phyloP scores from a whole-genome alignment of 805 yeast species.

The Brettanomyces sp. region DNA sequence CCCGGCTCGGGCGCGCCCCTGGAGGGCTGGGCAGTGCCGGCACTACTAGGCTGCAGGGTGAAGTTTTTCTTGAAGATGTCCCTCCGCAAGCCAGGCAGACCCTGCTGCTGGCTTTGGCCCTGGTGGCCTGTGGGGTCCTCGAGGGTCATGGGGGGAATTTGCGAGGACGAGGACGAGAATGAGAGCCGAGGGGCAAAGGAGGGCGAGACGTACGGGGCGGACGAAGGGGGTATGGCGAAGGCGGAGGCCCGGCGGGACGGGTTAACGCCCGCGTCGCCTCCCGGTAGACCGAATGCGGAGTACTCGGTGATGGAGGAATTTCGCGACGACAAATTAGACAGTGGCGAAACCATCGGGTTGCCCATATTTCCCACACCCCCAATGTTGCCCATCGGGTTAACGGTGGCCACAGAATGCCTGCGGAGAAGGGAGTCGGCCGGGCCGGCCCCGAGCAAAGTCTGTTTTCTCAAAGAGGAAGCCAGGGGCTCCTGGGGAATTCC shows the following conservation, averaged over 20 bases:
- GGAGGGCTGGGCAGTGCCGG: too few relatives aligned
- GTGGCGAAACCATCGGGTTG: conserved; percentile 12
- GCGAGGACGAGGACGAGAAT: conserved; percentile 9
- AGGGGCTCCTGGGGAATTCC: conserved; percentile 9
- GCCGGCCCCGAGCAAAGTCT: conserved; percentile 19
- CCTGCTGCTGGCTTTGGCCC: neutral
- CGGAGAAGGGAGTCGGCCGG: conserved; percentile 13
- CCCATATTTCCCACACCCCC: too few relatives aligned
- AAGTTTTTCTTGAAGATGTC: conserved; percentile 22
- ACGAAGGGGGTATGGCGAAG: conserved; percentile 4
- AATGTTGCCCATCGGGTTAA: conserved; percentile 6
- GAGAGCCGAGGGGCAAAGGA: conserved; percentile 18
- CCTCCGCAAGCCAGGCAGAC: conserved; percentile 1
- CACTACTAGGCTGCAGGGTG: conserved; percentile 6
- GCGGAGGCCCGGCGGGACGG: conserved; percentile 21
- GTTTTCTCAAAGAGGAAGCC: conserved; percentile 14
- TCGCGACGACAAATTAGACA: conserved; percentile 23
- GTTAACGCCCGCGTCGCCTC: conserved; percentile 13
- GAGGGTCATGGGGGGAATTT: neutral
- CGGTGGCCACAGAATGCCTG: conserved; percentile 26
- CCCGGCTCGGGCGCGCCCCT: too few relatives aligned
- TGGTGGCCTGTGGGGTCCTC: neutral
- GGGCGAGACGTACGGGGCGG: conserved; percentile 11
- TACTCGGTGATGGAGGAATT: conserved; percentile 24
- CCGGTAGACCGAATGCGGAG: conserved; percentile 18